Evolutionary conservation across 164 flowering plant genomes (phyloP).

Genomic region (Santalum album): DNA sequence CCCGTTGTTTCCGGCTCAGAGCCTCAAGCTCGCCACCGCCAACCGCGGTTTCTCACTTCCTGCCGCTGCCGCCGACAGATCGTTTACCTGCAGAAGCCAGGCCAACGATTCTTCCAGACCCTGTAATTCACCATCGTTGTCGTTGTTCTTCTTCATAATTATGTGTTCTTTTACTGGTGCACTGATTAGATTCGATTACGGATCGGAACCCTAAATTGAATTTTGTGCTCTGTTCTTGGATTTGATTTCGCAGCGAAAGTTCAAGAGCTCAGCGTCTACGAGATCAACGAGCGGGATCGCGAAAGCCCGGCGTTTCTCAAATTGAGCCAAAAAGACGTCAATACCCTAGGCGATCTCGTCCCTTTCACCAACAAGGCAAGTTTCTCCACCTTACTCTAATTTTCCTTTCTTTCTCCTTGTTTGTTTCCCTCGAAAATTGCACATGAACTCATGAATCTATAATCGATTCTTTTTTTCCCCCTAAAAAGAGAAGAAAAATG

Average conservation of each 20-base stretch:
- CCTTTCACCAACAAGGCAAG: conserved; percentile 49
- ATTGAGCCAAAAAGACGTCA: conserved; percentile 39
- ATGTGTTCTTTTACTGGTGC: neutral
- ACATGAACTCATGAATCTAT: too few species aligned
- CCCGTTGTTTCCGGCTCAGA: conserved; percentile 7
- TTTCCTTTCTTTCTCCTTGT: neutral
- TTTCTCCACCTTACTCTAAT: neutral
- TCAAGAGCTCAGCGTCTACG: conserved; percentile 55
- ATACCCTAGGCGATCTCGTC: conserved; percentile 61
- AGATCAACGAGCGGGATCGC: conserved; percentile 64
- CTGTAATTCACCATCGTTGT: conserved; percentile 13
- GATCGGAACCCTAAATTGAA: too few species aligned
- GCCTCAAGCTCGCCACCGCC: neutral
- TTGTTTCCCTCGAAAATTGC: too few species aligned
- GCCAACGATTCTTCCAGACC: conserved; percentile 12
- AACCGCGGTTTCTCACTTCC: neutral
- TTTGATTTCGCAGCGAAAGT: conserved; percentile 36
- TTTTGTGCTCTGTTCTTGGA: neutral
- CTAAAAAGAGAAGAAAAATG: too few species aligned
- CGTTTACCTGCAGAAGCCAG: conserved; percentile 29
- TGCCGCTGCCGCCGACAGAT: conserved; percentile 5
- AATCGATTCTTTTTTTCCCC: too few species aligned
- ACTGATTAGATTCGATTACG: neutral
- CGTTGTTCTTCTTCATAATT: neutral
- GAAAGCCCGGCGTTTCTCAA: conserved; percentile 60